Conservation (phyloP, 768 basidiomycete genomes). For the Lactarius indigo region DNA sequence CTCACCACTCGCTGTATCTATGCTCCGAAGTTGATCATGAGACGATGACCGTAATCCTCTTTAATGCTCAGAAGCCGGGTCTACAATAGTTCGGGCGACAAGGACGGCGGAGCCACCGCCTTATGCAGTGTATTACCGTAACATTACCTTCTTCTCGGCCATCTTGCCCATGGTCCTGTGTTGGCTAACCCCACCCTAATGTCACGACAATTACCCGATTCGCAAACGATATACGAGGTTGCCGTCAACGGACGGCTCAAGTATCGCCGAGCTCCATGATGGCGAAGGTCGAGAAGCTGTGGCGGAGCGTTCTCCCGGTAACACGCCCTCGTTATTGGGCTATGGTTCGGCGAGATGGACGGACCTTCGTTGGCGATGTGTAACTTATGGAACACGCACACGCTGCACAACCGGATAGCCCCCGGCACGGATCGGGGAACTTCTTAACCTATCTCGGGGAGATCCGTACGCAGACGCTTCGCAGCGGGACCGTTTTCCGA, state of each 20-base stretch:
- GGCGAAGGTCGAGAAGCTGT: background rate
- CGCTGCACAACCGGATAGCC: background rate
- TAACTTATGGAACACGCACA: conserved; percentile 1
- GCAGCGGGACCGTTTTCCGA: background rate
- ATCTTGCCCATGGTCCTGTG: background rate
- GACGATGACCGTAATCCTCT: background rate
- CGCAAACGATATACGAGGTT: background rate
- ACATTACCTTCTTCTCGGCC: background rate
- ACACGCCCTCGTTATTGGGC: background rate
- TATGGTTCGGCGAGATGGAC: background rate
- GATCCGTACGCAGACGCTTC: conserved; percentile 17
- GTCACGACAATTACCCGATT: background rate
- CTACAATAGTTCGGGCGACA: background rate
- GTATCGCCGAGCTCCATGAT: conserved; percentile 1
- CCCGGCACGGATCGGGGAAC: background rate
- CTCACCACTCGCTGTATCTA: background rate
- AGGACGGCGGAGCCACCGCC: background rate
- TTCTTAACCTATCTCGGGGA: conserved; percentile 7
- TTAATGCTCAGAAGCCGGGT: background rate
- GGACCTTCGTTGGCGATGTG: background rate
- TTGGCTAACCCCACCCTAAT: background rate
- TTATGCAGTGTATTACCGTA: background rate
- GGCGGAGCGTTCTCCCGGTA: background rate
- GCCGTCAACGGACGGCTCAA: background rate
- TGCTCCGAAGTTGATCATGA: background rate